Evolutionary conservation across 371 early-diverging fungal species (phyloP).

Genomic region (Lichtheimia corymbifera): DNA sequence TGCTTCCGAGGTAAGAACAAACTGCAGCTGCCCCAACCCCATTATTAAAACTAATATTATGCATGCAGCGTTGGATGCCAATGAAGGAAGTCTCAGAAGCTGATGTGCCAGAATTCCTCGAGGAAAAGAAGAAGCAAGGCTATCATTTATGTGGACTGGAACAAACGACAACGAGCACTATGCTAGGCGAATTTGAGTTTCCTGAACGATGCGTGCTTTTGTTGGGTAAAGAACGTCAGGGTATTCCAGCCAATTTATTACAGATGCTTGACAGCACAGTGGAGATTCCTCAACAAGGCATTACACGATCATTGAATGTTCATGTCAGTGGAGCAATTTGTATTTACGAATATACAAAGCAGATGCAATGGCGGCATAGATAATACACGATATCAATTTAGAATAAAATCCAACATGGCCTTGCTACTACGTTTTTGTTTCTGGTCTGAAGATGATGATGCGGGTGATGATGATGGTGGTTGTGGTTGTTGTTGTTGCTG

Average conservation of each 20-base stretch:
- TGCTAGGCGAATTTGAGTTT: slow-evolving; percentile 53
- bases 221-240: slow-evolving; percentile 58
- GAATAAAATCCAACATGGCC: slow-evolving; percentile 33
- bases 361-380: slow-evolving; percentile 43
- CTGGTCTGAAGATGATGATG: slow-evolving; percentile 6
- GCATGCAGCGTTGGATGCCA: slow-evolving; percentile 60
- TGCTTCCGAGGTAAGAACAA: slow-evolving; percentile 36
- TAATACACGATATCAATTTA: slow-evolving; percentile 20
- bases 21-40: neutral
- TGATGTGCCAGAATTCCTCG: slow-evolving; percentile 46
- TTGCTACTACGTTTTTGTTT: slow-evolving; percentile 20
- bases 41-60: neutral
- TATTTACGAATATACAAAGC: slow-evolving; percentile 63
- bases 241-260: slow-evolving; percentile 60
- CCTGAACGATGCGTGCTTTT: slow-evolving; percentile 59
- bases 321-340: slow-evolving; percentile 67
- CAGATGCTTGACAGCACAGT: slow-evolving; percentile 60
- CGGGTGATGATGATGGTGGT: neutral
- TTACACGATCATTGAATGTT: slow-evolving; percentile 63
- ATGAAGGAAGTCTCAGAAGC: slow-evolving; percentile 51
- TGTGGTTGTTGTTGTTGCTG: neutral
- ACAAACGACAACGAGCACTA: slow-evolving; percentile 62
- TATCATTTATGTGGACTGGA: slow-evolving; percentile 67
- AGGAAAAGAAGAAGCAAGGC: slow-evolving; percentile 54
- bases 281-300: slow-evolving; percentile 70